Evolutionary conservation across 2,329 filamentous ascomycete species (phyloP), one percentile per base, ranked within the genome.

Genomic region (Fusarium foetens): DNA sequence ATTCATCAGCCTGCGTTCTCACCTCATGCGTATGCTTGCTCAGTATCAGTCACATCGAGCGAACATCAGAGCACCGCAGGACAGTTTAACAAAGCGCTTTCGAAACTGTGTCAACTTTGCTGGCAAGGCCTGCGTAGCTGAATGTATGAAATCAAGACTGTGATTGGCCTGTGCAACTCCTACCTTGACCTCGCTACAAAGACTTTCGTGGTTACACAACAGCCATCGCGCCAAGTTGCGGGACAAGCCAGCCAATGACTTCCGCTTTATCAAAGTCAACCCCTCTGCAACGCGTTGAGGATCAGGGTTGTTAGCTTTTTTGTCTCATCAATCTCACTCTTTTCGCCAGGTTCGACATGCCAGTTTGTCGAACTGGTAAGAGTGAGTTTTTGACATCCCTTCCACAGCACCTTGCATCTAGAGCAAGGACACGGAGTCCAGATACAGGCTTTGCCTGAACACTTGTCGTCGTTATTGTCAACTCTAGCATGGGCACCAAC

Each of bases 321-420:
- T 71, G 71, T 73, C 70, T 73, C 70, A 59, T 73, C 70, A 73
- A 33, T 42, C 58, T 67, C 61, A 73, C 31, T 45, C 54, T 63
- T 48, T 52, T 42, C n/a, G 45, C 46, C 38, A 70, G 46, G 48
- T 48, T 54, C 35, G 41, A 54, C 54, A 67, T 51, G 42, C 29
- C 25, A 33, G 25, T 48, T 19, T 42, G 54, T 36, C 17, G n/a
- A 54, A 45, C 46, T 62, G 23, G 31, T 23, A 54, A 49, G 27
- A 54, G 35, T 39, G 59, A 48, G 42, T 23, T 29, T 46, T 63
- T 19, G 42, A 48, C 35, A 59, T 48, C 41, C 52, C 41, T 35
- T 46, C 35, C 16, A 55, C 31, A 39, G 39, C 17, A 55, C 31
- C 43, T 59, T 35, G 23, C 53, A 63, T 58, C n/a, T 36, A 48